Base-by-base conservation (phyloP, 2,329 filamentous ascomycete genomes). In the Penicillium glabrum region DNA sequence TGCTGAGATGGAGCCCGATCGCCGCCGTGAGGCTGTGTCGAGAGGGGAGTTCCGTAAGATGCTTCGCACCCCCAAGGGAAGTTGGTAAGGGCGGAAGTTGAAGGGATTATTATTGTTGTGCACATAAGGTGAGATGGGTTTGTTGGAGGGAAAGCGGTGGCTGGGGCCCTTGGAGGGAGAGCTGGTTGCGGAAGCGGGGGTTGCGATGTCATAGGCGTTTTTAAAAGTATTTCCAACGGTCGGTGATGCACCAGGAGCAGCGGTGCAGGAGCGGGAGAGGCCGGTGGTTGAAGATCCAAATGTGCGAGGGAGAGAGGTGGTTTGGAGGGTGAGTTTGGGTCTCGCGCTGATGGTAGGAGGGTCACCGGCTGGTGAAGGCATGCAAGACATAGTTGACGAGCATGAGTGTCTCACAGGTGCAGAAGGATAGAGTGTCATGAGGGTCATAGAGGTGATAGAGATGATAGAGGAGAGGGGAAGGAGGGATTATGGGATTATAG, bases 311-410 rank as follows among this genome's bases (percentile, higher is more conserved):
- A 79, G 69, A 44, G 75, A 72, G 13, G 80, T 72, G 13, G 85
- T 87, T 73, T 87, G 83, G 51, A 88, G 77, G 39, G 83, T 84
- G 50, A 88, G 78, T 71, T 85, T 86, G 1, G 85, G 85, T 58
- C 83, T 75, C 51, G 75, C 74, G 35, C 66, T 61, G 33, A 66
- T 60, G 19, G 63, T 57, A 49, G 53, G 44, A 56, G 60, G 39
- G 56, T 57, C 57, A 55, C 62, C 58, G 26, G 61, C 49, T 26
- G 58, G 46, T 33, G 62, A 53, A 10, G 64, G 60, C 3, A 66
- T 51, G 57, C 62, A 62, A 53, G 61, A 67, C 65, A 67, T 64
- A 26, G 51, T 57, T 43, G 53, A 53, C 21, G 51, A 54, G 50
- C 45, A 50, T 47, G 54, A 33, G 46, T 35, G 49, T 41, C 50